Evolutionary conservation across 2,329 filamentous ascomycete genomes (phyloP).

Genomic region (Trichoderma koningiopsis): DNA sequence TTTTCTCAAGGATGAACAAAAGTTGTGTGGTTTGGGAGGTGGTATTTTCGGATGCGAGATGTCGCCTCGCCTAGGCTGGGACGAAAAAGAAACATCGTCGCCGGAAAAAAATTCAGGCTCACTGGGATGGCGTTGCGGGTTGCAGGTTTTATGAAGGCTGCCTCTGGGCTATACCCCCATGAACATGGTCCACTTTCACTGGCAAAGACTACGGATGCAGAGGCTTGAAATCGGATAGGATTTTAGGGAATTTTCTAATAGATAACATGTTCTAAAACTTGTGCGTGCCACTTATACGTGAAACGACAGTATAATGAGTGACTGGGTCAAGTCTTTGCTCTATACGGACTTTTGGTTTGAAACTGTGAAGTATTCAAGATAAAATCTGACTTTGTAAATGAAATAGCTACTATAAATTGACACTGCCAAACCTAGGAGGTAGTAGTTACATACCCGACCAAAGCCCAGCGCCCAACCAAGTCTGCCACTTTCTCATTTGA

Average conservation of each 20-base stretch:
- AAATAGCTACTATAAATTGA: conserved; percentile 9
- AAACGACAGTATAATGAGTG: background rate
- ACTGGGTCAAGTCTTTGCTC: background rate
- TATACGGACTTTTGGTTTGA: background rate
- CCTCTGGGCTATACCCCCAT: conserved; percentile 47
- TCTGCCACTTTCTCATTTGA: conserved; percentile 1
- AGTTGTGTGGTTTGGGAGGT: conserved; percentile 38
- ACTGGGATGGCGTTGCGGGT: conserved; percentile 46
- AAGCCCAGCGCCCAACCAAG: conserved; percentile 20
- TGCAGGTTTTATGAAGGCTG: conserved; percentile 43
- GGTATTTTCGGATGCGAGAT: conserved; percentile 22
- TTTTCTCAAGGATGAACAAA: conserved; percentile 43
- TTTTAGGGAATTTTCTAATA: conserved; percentile 36
- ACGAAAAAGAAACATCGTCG: conserved; percentile 3
- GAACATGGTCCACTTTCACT: conserved; percentile 40
- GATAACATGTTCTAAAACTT: conserved; percentile 34
- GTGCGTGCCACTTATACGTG: background rate
- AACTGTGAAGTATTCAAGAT: background rate
- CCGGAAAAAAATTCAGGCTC: conserved; percentile 27
- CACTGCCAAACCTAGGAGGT: conserved; percentile 14
- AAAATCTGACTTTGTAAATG: background rate
- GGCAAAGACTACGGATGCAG: conserved; percentile 40
- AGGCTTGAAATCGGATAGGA: conserved; percentile 40
- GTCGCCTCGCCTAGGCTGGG: conserved; percentile 19
- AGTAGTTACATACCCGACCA: conserved; percentile 7